Evolutionary conservation across 2,329 filamentous ascomycete genomes (phyloP), one percentile per base, ranked within the genome.

Genomic region (Exophiala mesophila): DNA sequence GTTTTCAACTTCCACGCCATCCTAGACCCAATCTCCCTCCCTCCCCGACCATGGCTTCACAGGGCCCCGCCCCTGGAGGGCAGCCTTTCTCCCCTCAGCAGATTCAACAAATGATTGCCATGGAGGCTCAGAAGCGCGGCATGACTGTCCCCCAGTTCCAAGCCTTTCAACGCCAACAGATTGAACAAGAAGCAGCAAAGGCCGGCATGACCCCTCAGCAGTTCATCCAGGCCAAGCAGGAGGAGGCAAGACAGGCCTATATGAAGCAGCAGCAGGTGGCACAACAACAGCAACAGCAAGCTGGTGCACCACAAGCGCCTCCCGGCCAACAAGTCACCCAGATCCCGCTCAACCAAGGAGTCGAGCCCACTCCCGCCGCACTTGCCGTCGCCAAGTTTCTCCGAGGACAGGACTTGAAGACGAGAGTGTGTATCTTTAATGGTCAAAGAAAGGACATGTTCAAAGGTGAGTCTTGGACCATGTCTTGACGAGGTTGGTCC

Each of bases 401-500:
- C 46, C 81, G 82, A 55, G 66, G 76, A 45, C 89, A 96, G 68
- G 79, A 92, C 46, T 70, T 98, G 53, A 98, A 98, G 76, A 76
- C 78, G 13, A 77, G 92, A 51, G 96, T 89, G 13, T 90, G 86
- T 63, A 94, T 98, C 52, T 77, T 97, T 53, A 89, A 96, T 54
- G 92, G 92, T 58, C 89, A 96, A 74, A 80, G 92, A 59, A 97
- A 95, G 69, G 90, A 98, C 54, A 94, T 98, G 86, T 97, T 98
- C 68, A 85, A 83, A 75, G 88, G 88, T 90, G 72, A 10, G 43
- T 10, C 42, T 10, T 12, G 12, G 19, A 17, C 13, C 8, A 9
- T 36, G 61, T 49, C 16, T 33, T 39, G 38, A 36, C 34, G 38
- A 32, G 15, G 10, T 32, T 32, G 29, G 7, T 15, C 32, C 10